Evolutionary conservation across 805 yeast species (phyloP), one percentile per base, ranked within the genome.

Genomic region (Kluyveromyces wickerhamii): DNA sequence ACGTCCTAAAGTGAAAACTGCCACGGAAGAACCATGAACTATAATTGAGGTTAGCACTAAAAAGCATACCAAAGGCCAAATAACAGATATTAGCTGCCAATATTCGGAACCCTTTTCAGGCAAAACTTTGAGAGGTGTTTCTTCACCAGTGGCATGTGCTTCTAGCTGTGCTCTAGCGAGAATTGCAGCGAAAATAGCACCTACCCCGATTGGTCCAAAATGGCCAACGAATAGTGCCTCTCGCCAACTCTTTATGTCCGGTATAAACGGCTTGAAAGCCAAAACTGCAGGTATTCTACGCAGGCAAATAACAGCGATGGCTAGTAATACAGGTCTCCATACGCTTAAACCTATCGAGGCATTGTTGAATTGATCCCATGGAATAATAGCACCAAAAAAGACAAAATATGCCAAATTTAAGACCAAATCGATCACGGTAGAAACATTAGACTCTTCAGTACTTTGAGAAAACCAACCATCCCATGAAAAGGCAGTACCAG

Each of bases 201-300:
- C 95, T 15, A 87, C 96, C 31, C 96, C 96, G 51, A 88, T 84
- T 2, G 96, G 96, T 12, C 96, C 96, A 58, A 88, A 87, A 61
- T 87, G 95, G 14, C 96, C 96, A 56, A 94, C 85, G 57, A 88
- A 88, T 3, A 87, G 54, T 0, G 96, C 96, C 57, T 87, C 96
- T 56, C 95, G 74, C 95, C 96, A 87, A 8, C 85, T 72, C 48
- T 85, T 78, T 25, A 87, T 73, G 53, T 87, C 96, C 0, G 96
- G 95, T 2, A 85, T 79, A 16, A 86, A 54, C 0, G 89, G 87
- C 49, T 82, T 82, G 32, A 83, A 60, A 0, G 74, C 69, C 32
- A 87, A 49, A 27, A 87, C 83, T 1, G 85, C 88, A 0, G 96
- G 96, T 7, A 87, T 65, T 45, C 96, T 69, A 47, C 96, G 70